A percentile compares a stretch with the other conserved stretches of the same genome.
These are phyloP conservation scores for Pythium periplocum DNA, from an alignment of 352 stramenopile species.

Conservation along the genomic window DNA sequence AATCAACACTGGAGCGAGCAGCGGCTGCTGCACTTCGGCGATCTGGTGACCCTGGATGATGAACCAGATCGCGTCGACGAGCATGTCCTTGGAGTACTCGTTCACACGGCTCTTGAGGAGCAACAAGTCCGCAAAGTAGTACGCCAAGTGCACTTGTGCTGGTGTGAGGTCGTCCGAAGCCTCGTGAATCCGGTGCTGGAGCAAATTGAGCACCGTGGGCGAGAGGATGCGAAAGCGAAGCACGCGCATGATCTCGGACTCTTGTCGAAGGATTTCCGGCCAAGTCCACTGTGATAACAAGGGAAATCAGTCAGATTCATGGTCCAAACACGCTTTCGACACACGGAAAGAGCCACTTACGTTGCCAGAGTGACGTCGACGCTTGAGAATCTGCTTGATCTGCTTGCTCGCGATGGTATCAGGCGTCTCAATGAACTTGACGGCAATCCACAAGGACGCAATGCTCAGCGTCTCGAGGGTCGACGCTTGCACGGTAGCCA, in stretches of 20 bases:
- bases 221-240: constrained; percentile 57
- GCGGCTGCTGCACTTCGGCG: constrained; percentile 32
- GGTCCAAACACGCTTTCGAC: background rate
- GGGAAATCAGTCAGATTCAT: constrained; percentile 2
- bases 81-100: constrained; percentile 36
- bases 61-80: constrained; percentile 58
- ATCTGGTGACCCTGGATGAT: constrained; percentile 40
- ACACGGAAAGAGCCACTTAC: constrained; percentile 19
- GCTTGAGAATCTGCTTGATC: constrained; percentile 62
- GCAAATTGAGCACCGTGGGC: constrained; percentile 31
- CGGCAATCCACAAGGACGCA: constrained; percentile 64
- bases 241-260: constrained; percentile 34
- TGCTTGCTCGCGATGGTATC: constrained; percentile 45
- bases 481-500: constrained; percentile 13
- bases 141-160: constrained; percentile 37
- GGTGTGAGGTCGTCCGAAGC: constrained; percentile 11
- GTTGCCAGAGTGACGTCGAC: constrained; percentile 50
- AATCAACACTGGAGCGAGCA: constrained; percentile 50
- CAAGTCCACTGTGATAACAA: constrained; percentile 48
- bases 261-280: constrained; percentile 47
- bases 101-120: constrained; percentile 39
- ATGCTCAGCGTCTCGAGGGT: constrained; percentile 56
- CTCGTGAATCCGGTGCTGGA: constrained; percentile 40
- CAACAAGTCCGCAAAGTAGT: constrained; percentile 57
- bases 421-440: constrained; percentile 67